Percentiles rank a stretch among this genome's conserved stretches.
phyloP scores from a whole-genome alignment of 805 yeast species.

The Cyberlindnera sargentensis region DNA sequence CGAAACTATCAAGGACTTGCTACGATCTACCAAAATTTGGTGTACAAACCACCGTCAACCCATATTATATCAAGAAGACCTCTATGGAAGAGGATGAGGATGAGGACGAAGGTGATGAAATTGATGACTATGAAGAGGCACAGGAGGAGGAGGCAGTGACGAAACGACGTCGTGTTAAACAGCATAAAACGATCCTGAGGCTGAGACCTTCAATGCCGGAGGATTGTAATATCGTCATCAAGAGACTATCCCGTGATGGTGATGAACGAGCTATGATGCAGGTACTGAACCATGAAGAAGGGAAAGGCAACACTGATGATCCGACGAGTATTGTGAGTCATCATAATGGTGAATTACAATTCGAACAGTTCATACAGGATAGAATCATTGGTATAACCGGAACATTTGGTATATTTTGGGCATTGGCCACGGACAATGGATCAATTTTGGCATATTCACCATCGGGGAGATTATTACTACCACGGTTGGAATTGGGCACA shows the following conservation, averaged over 20 bases:
- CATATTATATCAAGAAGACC: slow-evolving; percentile 34
- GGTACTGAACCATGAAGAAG: slow-evolving; percentile 24
- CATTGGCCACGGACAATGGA: slow-evolving; percentile 54
- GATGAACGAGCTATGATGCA: neutral
- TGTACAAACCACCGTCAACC: slow-evolving; percentile 55
- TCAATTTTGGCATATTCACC: slow-evolving; percentile 39
- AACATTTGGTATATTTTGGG: slow-evolving; percentile 36
- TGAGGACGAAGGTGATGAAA: slow-evolving; percentile 22
- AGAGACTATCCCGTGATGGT: slow-evolving; percentile 20
- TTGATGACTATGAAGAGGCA: slow-evolving; percentile 33
- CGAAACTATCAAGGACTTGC: slow-evolving; percentile 35
- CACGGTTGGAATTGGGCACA: slow-evolving; percentile 47
- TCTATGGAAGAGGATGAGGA: slow-evolving; percentile 20
- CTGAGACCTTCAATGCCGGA: slow-evolving; percentile 8
- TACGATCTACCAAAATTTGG: slow-evolving; percentile 56
- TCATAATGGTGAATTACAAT: slow-evolving; percentile 25
- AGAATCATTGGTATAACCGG: slow-evolving; percentile 35
- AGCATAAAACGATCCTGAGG: slow-evolving; percentile 13
- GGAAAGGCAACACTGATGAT: slow-evolving; percentile 24
- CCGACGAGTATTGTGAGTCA: slow-evolving; percentile 34
- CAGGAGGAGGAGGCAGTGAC: slow-evolving; percentile 36
- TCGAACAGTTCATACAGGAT: slow-evolving; percentile 38
- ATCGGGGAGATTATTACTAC: slow-evolving; percentile 38
- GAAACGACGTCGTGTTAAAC: slow-evolving; percentile 28
- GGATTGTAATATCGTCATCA: slow-evolving; percentile 10